A percentile compares a stretch with the other conserved stretches of the same genome.
Evolutionary conservation across 495 filamentous ascomycete species (phyloP).

Genomic region (Xylaria scruposa): DNA sequence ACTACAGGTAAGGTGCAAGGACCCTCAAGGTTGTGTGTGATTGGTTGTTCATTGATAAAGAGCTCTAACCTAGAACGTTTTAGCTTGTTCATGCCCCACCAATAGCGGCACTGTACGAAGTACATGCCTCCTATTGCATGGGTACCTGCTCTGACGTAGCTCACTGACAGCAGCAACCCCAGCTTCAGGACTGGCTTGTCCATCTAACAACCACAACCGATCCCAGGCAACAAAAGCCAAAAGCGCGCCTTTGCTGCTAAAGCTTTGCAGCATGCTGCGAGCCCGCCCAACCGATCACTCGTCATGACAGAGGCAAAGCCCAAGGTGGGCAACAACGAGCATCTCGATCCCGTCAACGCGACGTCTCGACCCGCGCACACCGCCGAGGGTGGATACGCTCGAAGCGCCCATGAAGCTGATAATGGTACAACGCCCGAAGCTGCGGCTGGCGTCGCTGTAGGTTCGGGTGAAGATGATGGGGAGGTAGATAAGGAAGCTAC

Average conservation of each 20-base stretch:
- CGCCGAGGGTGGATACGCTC: conserved; percentile 3
- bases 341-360: conserved; percentile 13
- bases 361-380: conserved; percentile 21
- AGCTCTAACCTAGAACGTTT: too few relatives aligned
- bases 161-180: not conserved
- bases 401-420: not conserved
- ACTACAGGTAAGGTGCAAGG: not conserved
- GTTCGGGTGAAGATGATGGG: conserved; percentile 22
- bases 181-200: not conserved
- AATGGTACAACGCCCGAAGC: not conserved
- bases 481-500: conserved; percentile 26
- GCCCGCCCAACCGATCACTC: conserved; percentile 24
- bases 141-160: conserved; percentile 20
- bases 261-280: conserved; percentile 25
- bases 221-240: conserved; percentile 14
- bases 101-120: not conserved
- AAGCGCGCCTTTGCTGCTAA: conserved; percentile 13
- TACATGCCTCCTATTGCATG: not conserved
- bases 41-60: not conserved
- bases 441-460: not conserved
- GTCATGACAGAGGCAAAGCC: conserved; percentile 56
- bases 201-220: not conserved
- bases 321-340: conserved; percentile 42
- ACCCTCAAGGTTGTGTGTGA: too few relatives aligned
- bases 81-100: too few relatives aligned